Percentiles rank a stretch among this genome's conserved stretches.
These are phyloP conservation scores for Rutstroemia sp. DNA, from an alignment of 2,329 filamentous ascomycete species.

Conservation along the genomic window DNA sequence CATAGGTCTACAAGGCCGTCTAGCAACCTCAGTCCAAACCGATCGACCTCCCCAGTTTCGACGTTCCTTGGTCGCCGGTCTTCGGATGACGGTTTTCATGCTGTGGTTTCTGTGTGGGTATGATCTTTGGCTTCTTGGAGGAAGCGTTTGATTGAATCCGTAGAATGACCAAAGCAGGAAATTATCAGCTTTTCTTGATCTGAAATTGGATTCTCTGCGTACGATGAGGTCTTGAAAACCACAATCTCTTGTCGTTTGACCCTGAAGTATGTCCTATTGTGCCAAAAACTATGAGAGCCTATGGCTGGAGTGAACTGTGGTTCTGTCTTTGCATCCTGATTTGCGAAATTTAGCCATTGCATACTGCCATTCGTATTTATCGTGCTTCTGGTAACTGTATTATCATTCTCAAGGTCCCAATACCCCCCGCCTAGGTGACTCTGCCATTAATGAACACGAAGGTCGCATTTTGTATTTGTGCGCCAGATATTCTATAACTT, in stretches of 20 bases:
- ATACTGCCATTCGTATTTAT: slow-evolving; percentile 32
- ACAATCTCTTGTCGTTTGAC: slow-evolving; percentile 30
- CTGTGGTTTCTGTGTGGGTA: slow-evolving; percentile 45
- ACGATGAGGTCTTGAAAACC: slow-evolving; percentile 17
- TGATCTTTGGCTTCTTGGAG: slow-evolving; percentile 45
- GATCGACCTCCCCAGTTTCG: slow-evolving; percentile 38
- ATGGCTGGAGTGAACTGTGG: slow-evolving; percentile 48
- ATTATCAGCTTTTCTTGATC: slow-evolving; percentile 46
- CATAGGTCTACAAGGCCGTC: slow-evolving; percentile 62
- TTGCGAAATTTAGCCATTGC: slow-evolving; percentile 51
- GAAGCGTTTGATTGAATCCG: slow-evolving; percentile 48
- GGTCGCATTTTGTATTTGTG: slow-evolving; percentile 43
- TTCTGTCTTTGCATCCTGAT: slow-evolving; percentile 44
- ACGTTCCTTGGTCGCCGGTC: slow-evolving; percentile 40
- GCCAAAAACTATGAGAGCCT: slow-evolving; percentile 48
- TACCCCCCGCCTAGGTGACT: slow-evolving; percentile 47
- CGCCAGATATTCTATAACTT: slow-evolving; percentile 52
- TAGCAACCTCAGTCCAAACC: slow-evolving; percentile 49
- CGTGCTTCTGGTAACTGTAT: slow-evolving; percentile 38
- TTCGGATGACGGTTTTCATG: slow-evolving; percentile 51
- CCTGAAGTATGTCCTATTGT: slow-evolving; percentile 42
- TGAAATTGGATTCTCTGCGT: slow-evolving; percentile 34
- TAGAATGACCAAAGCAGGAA: slow-evolving; percentile 45
- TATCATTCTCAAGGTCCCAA: slow-evolving; percentile 40
- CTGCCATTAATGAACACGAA: slow-evolving; percentile 46